Conservation (phyloP, 2,329 filamentous ascomycete genomes). For the Amesomyces nigricolor region DNA sequence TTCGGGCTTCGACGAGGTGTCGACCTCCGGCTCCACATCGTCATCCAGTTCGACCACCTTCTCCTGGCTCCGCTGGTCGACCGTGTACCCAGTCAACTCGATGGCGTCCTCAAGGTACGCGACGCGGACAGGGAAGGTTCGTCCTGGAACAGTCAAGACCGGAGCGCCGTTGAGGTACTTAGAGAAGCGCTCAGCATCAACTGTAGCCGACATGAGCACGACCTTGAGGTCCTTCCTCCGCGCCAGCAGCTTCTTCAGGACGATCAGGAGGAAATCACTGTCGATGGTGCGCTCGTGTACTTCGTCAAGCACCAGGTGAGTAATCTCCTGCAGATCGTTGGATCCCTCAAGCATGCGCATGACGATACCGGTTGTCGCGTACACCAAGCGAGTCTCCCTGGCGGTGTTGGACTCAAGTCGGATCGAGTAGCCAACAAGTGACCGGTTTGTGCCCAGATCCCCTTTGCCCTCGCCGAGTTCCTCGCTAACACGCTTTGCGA, state of each 20-base stretch:
- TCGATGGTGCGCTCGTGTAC: conserved; percentile 96
- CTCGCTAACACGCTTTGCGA: conserved; percentile 88
- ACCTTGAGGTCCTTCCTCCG: conserved; percentile 81
- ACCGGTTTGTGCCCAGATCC: conserved; percentile 76
- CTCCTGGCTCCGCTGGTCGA: conserved; percentile 46
- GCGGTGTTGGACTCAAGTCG: conserved; percentile 83
- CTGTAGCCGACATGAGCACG: conserved; percentile 94
- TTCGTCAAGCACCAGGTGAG: conserved; percentile 93
- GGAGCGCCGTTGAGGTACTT: conserved; percentile 80
- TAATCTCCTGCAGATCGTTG: conserved; percentile 80
- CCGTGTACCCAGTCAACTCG: conserved; percentile 71
- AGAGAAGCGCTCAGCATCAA: conserved; percentile 88
- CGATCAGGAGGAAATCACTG: conserved; percentile 90
- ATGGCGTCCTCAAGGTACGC: conserved; percentile 89
- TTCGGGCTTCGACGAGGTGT: conserved; percentile 48
- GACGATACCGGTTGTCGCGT: conserved; percentile 88
- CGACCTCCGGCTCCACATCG: conserved; percentile 48
- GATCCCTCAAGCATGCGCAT: conserved; percentile 94
- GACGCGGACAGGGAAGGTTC: conserved; percentile 87
- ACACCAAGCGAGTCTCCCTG: conserved; percentile 77
- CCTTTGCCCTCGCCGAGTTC: conserved; percentile 81
- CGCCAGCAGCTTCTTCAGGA: conserved; percentile 75
- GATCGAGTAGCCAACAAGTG: conserved; percentile 91
- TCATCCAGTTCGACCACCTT: conserved; percentile 60
- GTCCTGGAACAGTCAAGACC: conserved; percentile 82